These are phyloP conservation scores for Viola odorata DNA, from an alignment of 345 rosid species.

Conservation along the genomic window DNA sequence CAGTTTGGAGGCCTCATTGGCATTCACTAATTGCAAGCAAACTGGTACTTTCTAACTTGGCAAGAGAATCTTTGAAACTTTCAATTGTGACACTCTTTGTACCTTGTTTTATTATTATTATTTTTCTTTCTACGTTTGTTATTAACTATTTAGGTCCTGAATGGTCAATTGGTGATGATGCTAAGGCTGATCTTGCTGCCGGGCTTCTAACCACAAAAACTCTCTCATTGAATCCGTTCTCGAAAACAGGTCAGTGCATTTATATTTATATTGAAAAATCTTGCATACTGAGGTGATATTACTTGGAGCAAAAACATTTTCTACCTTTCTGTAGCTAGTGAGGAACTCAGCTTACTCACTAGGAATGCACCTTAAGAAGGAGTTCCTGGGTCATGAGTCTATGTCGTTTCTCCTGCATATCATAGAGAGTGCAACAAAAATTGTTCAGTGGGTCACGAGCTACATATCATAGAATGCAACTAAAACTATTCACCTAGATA, in stretches of 20 bases:
- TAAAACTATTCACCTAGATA: too few relatives aligned
- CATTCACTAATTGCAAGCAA: slow-evolving; percentile 33
- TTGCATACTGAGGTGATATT: too few relatives aligned
- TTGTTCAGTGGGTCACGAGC: too few relatives aligned
- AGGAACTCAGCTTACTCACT: too few relatives aligned
- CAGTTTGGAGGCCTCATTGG: slow-evolving; percentile 39
- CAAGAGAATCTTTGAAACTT: neutral
- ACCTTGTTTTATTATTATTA: neutral
- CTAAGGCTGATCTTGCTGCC: slow-evolving; percentile 27
- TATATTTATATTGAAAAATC: too few relatives aligned
- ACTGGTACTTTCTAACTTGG: slow-evolving; percentile 41
- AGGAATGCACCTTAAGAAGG: too few relatives aligned
- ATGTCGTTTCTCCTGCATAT: too few relatives aligned
- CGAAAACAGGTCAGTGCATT: slow-evolving; percentile 54
- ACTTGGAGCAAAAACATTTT: too few relatives aligned
- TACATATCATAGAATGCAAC: too few relatives aligned
- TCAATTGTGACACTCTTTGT: neutral
- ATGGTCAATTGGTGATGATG: slow-evolving; percentile 34
- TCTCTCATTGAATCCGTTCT: slow-evolving; percentile 63
- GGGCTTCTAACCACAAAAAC: slow-evolving; percentile 54
- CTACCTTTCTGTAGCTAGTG: too few relatives aligned
- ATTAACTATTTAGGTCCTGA: slow-evolving; percentile 26
- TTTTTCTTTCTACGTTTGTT: slow-evolving; percentile 5
- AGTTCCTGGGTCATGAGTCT: too few relatives aligned
- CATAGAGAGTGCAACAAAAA: too few relatives aligned